Evolutionary conservation across 768 basidiomycete species (phyloP).

Genomic region (Termitomyces heimii): DNA sequence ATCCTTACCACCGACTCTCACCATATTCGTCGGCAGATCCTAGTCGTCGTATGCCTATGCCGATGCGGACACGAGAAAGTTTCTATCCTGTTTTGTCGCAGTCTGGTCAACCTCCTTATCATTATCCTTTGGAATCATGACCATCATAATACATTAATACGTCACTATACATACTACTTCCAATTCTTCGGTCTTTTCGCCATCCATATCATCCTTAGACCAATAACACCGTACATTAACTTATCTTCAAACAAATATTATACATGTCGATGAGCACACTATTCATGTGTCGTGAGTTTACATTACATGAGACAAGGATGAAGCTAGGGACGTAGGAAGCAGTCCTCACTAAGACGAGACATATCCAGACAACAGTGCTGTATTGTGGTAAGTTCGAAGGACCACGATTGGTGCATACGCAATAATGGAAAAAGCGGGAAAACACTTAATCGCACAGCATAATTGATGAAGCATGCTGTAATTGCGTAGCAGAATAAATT

Average conservation of each 20-base stretch:
- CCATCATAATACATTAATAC: background rate
- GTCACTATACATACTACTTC: background rate
- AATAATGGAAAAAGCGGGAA: no score
- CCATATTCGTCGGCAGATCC: conserved; percentile 7
- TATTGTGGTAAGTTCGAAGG: no score
- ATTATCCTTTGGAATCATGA: conserved; percentile 10
- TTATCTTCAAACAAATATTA: background rate
- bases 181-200: background rate
- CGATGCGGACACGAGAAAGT: conserved; percentile 11
- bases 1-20: conserved; percentile 3
- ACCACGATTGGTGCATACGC: no score
- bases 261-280: background rate
- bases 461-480: no score
- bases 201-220: background rate
- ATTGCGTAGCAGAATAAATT: no score
- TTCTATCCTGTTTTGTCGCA: conserved; percentile 14
- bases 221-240: background rate
- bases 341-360: no score
- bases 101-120: conserved; percentile 11
- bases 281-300: background rate
- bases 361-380: no score
- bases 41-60: conserved; percentile 1
- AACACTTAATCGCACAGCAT: no score
- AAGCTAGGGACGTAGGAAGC: no score
- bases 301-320: no score